A percentile compares a stretch with the other conserved stretches of the same genome.
phyloP scores from a whole-genome alignment of 2,329 filamentous ascomycete genomes.

The Xylaria sp. region DNA sequence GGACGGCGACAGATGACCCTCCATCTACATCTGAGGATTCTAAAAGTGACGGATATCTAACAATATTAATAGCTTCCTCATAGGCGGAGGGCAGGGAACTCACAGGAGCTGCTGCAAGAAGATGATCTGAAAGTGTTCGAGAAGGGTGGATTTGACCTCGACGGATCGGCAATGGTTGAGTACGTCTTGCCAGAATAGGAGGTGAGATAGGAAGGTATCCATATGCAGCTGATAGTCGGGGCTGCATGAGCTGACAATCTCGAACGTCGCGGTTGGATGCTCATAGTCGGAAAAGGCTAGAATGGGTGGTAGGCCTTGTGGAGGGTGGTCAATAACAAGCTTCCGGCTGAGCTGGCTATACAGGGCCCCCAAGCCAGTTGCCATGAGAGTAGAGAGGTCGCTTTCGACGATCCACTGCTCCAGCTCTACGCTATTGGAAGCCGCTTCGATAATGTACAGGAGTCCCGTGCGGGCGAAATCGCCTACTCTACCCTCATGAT shows the following conservation, averaged over 20 bases:
- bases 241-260: constrained; percentile 79
- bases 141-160: constrained; percentile 90
- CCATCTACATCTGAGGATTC: constrained; percentile 98
- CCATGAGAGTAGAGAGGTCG: constrained; percentile 96
- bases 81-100: constrained; percentile 48
- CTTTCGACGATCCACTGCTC: constrained; percentile 98
- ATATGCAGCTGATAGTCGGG: constrained; percentile 85
- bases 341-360: constrained; percentile 77
- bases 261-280: constrained; percentile 74
- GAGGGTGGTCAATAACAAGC: constrained; percentile 81
- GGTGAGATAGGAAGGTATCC: constrained; percentile 92
- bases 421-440: constrained; percentile 81
- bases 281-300: constrained; percentile 90
- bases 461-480: constrained; percentile 96
- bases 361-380: constrained; percentile 86
- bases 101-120: constrained; percentile 95
- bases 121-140: constrained; percentile 97
- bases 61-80: constrained; percentile 29
- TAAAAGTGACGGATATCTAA: constrained; percentile 90
- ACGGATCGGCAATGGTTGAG: constrained; percentile 92
- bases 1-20: constrained; percentile 93
- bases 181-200: constrained; percentile 98
- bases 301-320: constrained; percentile 81
- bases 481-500: constrained; percentile 92
- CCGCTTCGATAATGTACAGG: constrained; percentile 94